These are phyloP conservation scores for Viola odorata DNA, from an alignment of 345 rosid species.

Conservation along the genomic window DNA sequence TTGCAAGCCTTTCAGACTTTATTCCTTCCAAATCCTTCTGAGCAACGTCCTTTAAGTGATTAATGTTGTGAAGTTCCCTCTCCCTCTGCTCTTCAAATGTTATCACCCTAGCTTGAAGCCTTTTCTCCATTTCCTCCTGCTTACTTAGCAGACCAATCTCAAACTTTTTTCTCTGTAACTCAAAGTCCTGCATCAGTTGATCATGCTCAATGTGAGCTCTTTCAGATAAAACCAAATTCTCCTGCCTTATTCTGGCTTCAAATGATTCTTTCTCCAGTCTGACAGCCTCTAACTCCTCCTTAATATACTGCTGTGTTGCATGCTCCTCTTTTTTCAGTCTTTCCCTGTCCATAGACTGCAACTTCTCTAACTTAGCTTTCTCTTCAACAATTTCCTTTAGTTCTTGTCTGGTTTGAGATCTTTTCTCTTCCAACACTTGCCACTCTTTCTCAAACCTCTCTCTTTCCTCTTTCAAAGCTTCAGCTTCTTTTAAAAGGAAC, in stretches of 20 bases:
- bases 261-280: constrained; percentile 61
- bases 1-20: constrained; percentile 35
- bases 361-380: constrained; percentile 39
- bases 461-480: constrained; percentile 63
- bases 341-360: constrained; percentile 40
- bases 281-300: constrained; percentile 48
- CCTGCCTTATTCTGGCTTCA: constrained; percentile 57
- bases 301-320: constrained; percentile 36
- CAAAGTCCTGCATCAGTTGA: constrained; percentile 53
- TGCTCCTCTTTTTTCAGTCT: constrained; percentile 54
- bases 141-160: constrained; percentile 39
- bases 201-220: constrained; percentile 43
- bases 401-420: constrained; percentile 37
- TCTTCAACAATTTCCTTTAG: constrained; percentile 40
- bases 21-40: constrained; percentile 50
- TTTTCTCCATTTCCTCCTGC: constrained; percentile 50
- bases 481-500: constrained; percentile 51
- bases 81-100: constrained; percentile 43
- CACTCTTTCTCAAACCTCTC: constrained; percentile 77
- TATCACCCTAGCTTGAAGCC: constrained; percentile 34
- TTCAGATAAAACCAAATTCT: constrained; percentile 46
- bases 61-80: constrained; percentile 37
- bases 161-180: constrained; percentile 39
- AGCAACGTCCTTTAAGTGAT: constrained; percentile 38
- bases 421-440: constrained; percentile 70